Evolutionary conservation across 2,329 filamentous ascomycete genomes (phyloP), one percentile per base, ranked within the genome.

Genomic region (Dothiorella sarmentorum): DNA sequence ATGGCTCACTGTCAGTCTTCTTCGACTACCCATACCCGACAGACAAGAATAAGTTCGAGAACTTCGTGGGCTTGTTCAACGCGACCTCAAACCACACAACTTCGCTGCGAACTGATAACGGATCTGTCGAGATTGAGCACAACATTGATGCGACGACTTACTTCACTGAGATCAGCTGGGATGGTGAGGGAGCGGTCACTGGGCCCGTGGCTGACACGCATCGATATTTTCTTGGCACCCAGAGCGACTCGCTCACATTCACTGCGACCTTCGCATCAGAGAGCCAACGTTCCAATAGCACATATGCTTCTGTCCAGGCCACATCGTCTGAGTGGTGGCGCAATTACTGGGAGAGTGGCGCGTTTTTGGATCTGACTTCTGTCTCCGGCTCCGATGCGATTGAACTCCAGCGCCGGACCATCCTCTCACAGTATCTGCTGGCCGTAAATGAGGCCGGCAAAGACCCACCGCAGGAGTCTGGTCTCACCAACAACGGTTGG

Each of bases 401-500:
- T 15, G 80, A 82, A 62, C 68, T 83, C 5, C 81, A 83, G 64
- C 72, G 79, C n/a, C 76, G 79, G 37, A 78, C 78, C 9, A 75
- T 84, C 53, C 69, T 80, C 18, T 82, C 80, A 0, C 79, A 82
- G 63, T 83, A 83, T 62, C 73, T 83, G 3, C 71, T 80, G 2
- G 78, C 77, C 3, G 75, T 83, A 7, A 82, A 83, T 63, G 77
- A 75, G 6, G 80, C 80, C 20, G 80, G 79, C 1, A 69, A 71
- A 42, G 74, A 77, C 59, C 76, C 78, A 0, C 73, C 80, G 0
- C 80, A 83, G 66, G 78, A 71, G 60, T 69, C 68, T 61, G 80
- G 80, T 6, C 71, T 82, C 6, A 77, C 79, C 10, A 82, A 82
- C 63, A 73, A 83, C 64, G 77, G 80, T 18, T 83, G 80, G 80